Evolutionary conservation across 331 rosid genomes (phyloP).

Genomic region (Pyrus hybrid): DNA sequence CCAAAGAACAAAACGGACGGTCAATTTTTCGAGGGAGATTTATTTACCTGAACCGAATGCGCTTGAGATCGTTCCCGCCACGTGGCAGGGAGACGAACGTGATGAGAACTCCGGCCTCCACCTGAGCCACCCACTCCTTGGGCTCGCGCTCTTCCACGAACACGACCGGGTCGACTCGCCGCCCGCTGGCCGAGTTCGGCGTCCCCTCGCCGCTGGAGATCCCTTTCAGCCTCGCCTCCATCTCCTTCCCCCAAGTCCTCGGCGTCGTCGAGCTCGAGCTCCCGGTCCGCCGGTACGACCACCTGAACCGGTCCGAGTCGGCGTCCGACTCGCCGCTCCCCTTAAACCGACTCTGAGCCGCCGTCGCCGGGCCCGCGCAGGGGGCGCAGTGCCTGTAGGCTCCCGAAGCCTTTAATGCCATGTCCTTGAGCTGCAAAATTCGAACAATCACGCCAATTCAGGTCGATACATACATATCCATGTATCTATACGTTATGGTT

Average conservation of each 20-base stretch:
- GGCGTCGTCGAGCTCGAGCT: constrained; percentile 76
- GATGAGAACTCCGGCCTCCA: constrained; percentile 87
- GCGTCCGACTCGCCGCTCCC: constrained; percentile 51
- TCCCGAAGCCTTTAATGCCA: constrained; percentile 83
- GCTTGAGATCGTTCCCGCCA: constrained; percentile 90
- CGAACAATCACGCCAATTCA: not conserved
- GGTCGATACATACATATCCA: not conserved
- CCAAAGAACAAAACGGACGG: no score
- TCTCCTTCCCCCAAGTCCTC: constrained; percentile 84
- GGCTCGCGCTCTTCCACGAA: constrained; percentile 90
- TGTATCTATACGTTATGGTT: not conserved
- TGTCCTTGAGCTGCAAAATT: constrained; percentile 50
- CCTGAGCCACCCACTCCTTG: constrained; percentile 95
- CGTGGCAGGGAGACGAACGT: constrained; percentile 85
- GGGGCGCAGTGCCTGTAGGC: constrained; percentile 63
- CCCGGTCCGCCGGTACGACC: constrained; percentile 73
- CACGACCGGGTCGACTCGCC: constrained; percentile 71
- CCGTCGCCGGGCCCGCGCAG: constrained; percentile 51
- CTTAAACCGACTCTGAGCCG: constrained; percentile 27
- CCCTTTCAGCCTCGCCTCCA: constrained; percentile 91
- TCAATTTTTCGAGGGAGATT: not conserved
- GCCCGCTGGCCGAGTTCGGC: constrained; percentile 73
- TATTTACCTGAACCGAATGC: constrained; percentile 88
- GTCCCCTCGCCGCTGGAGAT: constrained; percentile 95
- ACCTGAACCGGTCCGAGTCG: constrained; percentile 68